Percentiles rank a stretch among this genome's conserved stretches.
These are phyloP conservation scores for Fusarium sp. DNA, from an alignment of 2,329 filamentous ascomycete genomes.

Conservation along the genomic window DNA sequence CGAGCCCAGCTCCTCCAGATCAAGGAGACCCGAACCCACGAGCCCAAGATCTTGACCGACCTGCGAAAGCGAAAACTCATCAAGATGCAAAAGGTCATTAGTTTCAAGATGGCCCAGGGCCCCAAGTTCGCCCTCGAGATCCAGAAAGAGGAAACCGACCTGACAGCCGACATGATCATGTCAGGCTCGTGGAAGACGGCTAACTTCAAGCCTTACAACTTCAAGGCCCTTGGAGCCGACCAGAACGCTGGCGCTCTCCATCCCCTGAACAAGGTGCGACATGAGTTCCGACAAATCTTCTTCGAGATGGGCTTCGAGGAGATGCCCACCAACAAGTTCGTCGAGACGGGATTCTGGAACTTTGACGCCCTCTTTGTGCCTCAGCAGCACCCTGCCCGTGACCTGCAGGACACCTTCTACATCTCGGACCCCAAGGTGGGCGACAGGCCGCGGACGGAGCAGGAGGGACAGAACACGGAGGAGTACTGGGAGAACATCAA, in stretches of 20 bases:
- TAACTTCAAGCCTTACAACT: conserved; percentile 84
- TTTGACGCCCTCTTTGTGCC: conserved; percentile 97
- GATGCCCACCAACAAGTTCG: conserved; percentile 94
- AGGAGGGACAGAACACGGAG: conserved; percentile 75
- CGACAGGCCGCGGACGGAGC: conserved; percentile 70
- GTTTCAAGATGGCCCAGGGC: conserved; percentile 86
- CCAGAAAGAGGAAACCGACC: conserved; percentile 91
- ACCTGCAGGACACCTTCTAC: conserved; percentile 98
- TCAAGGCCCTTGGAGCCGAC: conserved; percentile 76
- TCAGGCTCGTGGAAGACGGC: conserved; percentile 92
- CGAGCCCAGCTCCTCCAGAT: conserved; percentile 80
- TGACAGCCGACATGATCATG: conserved; percentile 92
- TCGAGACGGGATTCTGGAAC: conserved; percentile 99
- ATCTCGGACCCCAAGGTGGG: conserved; percentile 87
- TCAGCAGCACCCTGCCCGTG: conserved; percentile 93
- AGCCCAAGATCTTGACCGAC: conserved; percentile 81
- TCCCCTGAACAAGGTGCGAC: conserved; percentile 91
- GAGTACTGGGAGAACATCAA: conserved; percentile 90
- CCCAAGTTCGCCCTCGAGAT: conserved; percentile 90
- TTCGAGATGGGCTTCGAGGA: conserved; percentile 99
- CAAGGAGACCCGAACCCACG: conserved; percentile 75
- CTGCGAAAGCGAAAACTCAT: conserved; percentile 94
- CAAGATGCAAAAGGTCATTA: conserved; percentile 83
- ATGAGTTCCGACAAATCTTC: conserved; percentile 97
- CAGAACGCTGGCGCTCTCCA: conserved; percentile 71